Base-by-base conservation (phyloP, 805 yeast genomes). In the Cyberlindnera japonica region DNA sequence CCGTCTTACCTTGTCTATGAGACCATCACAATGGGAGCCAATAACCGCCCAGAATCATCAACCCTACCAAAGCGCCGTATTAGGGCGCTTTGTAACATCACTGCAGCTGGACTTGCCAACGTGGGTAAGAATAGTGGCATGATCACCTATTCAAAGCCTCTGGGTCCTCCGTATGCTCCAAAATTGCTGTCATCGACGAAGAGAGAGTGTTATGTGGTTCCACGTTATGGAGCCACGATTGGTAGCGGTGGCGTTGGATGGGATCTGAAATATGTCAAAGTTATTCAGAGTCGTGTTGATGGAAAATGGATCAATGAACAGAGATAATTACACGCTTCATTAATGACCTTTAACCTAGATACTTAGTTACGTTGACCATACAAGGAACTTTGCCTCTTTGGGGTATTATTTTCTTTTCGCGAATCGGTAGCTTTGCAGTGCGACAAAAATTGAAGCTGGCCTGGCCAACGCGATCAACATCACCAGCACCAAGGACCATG, bases 231-330 rank as follows among this genome's bases (percentile, higher is more conserved):
- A 4, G 90, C 95, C 10, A 72, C 79, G 6, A 69, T 82, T 31
- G 95, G 95, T 10, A 72, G 79, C 29, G 96, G 96, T 16, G 85
- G 87, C 17, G 70, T 83, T 20, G 96, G 96, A 8, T 91, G 96
- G 95, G 96, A 91, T 53, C 63, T 91, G 37, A 95, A 93, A 7
- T 84, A 81, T 3, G 68, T 82, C 20, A 82, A 87, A 58, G 93
- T 89, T 3, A 67, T 68, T 2, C 96, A 91, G 58, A 71, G 68
- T 44, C 85, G 82, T 55, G 60, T 68, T 6, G 63, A 72, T 25
- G 93, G 95, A 0, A 68, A 67, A 21, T 91, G 97, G 97, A 43
- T 55, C 18, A 69, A 65, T 34, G 63, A 55, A 25, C 62, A 22
- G 24, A 22, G 24, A 11, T 22, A 22, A 22, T 22, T 22, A 22